Base-by-base conservation (phyloP, 2,329 filamentous ascomycete species). In the Samsoniella hepiali region DNA sequence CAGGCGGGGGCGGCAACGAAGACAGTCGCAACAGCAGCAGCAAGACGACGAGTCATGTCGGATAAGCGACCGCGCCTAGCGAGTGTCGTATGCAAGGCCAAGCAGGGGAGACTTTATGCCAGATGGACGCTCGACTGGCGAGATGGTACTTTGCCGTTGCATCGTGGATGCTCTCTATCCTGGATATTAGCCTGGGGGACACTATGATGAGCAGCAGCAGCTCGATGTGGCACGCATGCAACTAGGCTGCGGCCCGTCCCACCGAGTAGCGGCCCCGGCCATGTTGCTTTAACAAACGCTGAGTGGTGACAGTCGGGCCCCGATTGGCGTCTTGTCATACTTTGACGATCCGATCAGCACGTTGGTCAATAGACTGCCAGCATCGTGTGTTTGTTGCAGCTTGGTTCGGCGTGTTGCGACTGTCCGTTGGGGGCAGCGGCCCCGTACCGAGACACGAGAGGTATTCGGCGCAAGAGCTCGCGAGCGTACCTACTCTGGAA, bases 41-140 rank as follows among this genome's bases (percentile, higher is more conserved):
- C 13, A 40, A 8, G 15, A 40, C 11, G 22, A 22, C 40, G 10
- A 15, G 6, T 36, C n/a, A 31, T 50, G 10, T 38, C n/a, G 22
- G 13, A 29, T 50, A 58, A 59, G 57, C 57, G 57, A 59, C 22
- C 44, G 57, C 57, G 44, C 22, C 44, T 40, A 50, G 8, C 36
- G 36, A 42, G 27, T 31, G 40, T 32, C 6, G 40, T 40, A 45
- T 58, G 32, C 32, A 58, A 50, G 44, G 34, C 45, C 44, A 38
- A 34, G 56, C 44, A 49, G 56, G 13, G 34, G 27, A 49, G 29
- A 34, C 2, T 47, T 1, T 32, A 9, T n/a, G 31, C 29, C n/a
- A 40, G 38, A 32, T 38, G n/a, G 56, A 49, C 11, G 44, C 56
- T 47, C 34, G 15, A 45, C 38, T 56, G 13, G 54, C n/a, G 34